Evolutionary conservation across 1,139 yeast genomes (phyloP).

Genomic region (Kluyveromyces marxianus): DNA sequence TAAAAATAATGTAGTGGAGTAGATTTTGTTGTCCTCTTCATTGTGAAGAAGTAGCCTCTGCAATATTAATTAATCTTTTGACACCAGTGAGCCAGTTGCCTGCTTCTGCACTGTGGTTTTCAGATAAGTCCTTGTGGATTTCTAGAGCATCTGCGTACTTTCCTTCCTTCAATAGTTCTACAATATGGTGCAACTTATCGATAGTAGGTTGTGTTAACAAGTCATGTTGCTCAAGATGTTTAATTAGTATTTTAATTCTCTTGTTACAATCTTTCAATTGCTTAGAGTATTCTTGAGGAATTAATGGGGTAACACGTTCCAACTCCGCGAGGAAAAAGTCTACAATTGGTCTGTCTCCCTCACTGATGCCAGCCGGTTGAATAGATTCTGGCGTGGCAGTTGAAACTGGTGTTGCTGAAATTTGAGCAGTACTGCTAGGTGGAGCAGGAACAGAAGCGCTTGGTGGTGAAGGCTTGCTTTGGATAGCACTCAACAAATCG

Average conservation of each 20-base stretch:
- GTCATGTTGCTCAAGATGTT: conserved; percentile 72
- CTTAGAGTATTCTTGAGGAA: conserved; percentile 67
- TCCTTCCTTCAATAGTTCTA: conserved; percentile 43
- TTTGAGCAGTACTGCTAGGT: conserved; percentile 4
- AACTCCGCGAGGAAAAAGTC: conserved; percentile 47
- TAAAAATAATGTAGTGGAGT: neutral
- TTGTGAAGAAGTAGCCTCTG: conserved; percentile 30
- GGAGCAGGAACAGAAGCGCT: neutral
- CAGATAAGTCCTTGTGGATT: conserved; percentile 52
- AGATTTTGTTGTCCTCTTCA: neutral
- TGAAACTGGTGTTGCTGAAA: conserved; percentile 8
- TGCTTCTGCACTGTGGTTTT: conserved; percentile 63
- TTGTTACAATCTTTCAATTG: conserved; percentile 79
- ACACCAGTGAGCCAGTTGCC: conserved; percentile 95
- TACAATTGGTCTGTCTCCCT: conserved; percentile 50
- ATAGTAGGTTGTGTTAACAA: conserved; percentile 53
- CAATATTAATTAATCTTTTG: conserved; percentile 78
- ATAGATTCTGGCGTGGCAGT: conserved; percentile 5
- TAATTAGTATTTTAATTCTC: conserved; percentile 69
- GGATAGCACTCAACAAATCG: conserved; percentile 18
- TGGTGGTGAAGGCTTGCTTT: conserved; percentile 9
- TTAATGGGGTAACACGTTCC: conserved; percentile 57
- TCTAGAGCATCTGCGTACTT: conserved; percentile 57
- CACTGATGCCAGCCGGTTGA: conserved; percentile 38
- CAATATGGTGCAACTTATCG: conserved; percentile 44